phyloP scores from a whole-genome alignment of 176 grass and related monocot genomes.

The Luzula sylvatica region DNA sequence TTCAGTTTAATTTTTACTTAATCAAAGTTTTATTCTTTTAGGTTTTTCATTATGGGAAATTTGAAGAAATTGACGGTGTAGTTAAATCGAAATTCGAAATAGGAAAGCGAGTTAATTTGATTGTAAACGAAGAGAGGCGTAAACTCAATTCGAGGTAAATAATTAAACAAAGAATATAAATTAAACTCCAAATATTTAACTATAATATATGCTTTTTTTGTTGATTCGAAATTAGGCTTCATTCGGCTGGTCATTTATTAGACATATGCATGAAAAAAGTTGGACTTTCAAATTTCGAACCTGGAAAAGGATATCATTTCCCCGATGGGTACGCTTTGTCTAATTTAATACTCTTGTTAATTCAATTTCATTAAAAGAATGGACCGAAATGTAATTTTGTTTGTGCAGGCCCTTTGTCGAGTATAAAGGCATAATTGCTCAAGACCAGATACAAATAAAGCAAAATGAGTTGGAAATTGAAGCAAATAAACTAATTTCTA shows the following conservation, averaged over 20 bases:
- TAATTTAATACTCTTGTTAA: not conserved
- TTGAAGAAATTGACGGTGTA: slow-evolving; percentile 34
- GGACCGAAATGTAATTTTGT: not conserved
- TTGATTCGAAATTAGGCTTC: slow-evolving; percentile 42
- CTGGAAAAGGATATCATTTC: slow-evolving; percentile 77
- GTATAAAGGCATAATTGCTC: slow-evolving; percentile 58
- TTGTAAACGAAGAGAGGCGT: slow-evolving; percentile 39
- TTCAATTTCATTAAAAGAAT: not conserved
- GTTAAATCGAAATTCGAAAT: slow-evolving; percentile 15
- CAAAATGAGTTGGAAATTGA: slow-evolving; percentile 52
- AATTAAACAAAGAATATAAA: not conserved
- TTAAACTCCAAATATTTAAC: not conserved
- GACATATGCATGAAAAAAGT: slow-evolving; percentile 55
- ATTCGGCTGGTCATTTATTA: slow-evolving; percentile 89
- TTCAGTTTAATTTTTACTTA: not conserved
- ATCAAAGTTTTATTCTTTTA: slow-evolving; percentile 6
- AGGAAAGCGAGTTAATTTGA: slow-evolving; percentile 42
- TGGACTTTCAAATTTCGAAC: slow-evolving; percentile 48
- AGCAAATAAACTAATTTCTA: slow-evolving; percentile 56
- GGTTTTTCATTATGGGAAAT: slow-evolving; percentile 86
- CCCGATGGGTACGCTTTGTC: slow-evolving; percentile 51
- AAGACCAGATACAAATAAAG: slow-evolving; percentile 44
- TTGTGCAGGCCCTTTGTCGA: slow-evolving; percentile 44
- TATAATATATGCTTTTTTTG: not conserved
- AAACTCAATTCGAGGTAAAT: slow-evolving; percentile 69